Base-by-base conservation (phyloP, 2,329 filamentous ascomycete species). In the Daldinia sp. region DNA sequence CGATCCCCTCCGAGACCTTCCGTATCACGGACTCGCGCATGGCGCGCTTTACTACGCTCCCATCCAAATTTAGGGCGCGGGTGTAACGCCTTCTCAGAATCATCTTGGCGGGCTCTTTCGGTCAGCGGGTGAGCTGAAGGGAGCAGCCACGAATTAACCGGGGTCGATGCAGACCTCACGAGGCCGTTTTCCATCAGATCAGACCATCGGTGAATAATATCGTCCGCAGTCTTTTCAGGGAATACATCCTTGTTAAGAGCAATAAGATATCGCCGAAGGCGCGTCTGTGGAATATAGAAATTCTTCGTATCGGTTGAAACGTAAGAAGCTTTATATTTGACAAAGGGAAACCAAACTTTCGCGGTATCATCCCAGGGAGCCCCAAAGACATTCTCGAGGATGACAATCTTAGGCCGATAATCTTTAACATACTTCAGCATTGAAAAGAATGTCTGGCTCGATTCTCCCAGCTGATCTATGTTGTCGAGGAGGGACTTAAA, bases 261-360 rank as follows among this genome's bases (percentile, higher is more conserved):
- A 27, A 90, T 70, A 65, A 89, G 78, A 69, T 90, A 90, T 1
- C 82, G 84, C 30, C 88, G 80, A 37, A 78, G 75, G 1, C 88
- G 80, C 0, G 89, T 92, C 55, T 94, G 91, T 0, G 92, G 92
- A 0, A 94, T 76, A 61, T 92, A 91, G 68, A 83, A 93, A 2
- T 90, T 76, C 71, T 93, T 93, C 0, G 87, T 90, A 69, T 94
- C 90, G 0, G 90, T 77, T 3, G 76, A 77, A 0, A 80, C 66
- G 48, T 79, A 81, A 0, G 72, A 71, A 0, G 82, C 83, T 1
- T 80, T 73, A 68, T 94, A 94, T 1, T 80, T 85, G 34, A 87
- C 66, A n/a, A 70, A 70, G 2, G 73, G 73, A 43, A 81, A 77
- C 70, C 77, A 79, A 7, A 73, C 62, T 0, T 71, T 59, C n/a